A percentile compares a stretch with the other conserved stretches of the same genome.
Conservation (phyloP, 2,329 filamentous ascomycete species). For the Epichloe gansuensis region DNA sequence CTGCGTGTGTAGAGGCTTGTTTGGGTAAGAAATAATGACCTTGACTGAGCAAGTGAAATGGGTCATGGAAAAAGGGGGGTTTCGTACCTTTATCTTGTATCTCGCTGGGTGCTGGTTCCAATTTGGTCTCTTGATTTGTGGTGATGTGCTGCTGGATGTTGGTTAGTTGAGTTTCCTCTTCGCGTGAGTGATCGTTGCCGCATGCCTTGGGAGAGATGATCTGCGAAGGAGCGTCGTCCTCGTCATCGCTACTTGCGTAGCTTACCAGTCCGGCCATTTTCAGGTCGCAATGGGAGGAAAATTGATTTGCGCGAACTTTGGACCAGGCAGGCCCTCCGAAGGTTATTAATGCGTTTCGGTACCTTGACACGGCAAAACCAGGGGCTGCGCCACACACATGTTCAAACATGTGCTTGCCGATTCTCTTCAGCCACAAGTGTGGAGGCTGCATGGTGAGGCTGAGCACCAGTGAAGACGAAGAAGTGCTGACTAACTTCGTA, state of each 20-base stretch:
- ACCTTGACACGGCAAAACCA: background rate
- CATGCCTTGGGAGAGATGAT: background rate
- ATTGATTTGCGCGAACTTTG: background rate
- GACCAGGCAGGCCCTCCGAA: background rate
- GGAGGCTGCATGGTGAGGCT: background rate
- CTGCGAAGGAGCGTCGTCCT: constrained; percentile 20
- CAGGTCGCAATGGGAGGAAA: background rate
- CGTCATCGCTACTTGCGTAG: constrained; percentile 41
- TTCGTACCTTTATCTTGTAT: background rate
- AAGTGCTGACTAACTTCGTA: background rate
- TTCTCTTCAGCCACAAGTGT: background rate
- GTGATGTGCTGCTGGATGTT: background rate
- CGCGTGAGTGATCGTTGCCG: background rate
- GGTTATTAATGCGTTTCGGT: background rate
- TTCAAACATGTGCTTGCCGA: background rate
- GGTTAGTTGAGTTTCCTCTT: background rate
- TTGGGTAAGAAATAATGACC: too few relatives aligned
- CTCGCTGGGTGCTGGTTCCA: background rate
- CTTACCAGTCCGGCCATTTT: constrained; percentile 32
- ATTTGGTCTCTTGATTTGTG: background rate
- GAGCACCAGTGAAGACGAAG: background rate
- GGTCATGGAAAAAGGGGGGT: background rate
- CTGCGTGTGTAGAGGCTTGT: background rate
- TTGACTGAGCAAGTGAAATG: too few relatives aligned
- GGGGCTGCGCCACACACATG: constrained; percentile 2